Evolutionary conservation across 2,329 filamentous ascomycete species (phyloP), one percentile per base, ranked within the genome.

Genomic region (Ophiocordyceps australis): DNA sequence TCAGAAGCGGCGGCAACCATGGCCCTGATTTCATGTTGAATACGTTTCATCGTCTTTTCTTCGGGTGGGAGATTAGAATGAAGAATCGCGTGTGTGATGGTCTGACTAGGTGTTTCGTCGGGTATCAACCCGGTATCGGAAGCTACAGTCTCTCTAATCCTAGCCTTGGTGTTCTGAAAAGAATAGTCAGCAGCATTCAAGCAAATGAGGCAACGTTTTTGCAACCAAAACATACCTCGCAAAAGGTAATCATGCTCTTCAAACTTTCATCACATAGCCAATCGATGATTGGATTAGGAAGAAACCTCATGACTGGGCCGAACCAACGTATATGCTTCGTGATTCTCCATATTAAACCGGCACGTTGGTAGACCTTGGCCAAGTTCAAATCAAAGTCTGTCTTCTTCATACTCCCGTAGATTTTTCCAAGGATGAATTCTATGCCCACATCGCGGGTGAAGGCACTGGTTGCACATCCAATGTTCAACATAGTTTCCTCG

Each of bases 1-100:
- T 52, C 43, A 9, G 46, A 49, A 3, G 49, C 54, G 3, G 52
- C 54, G 2, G 37, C 38, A 9, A 47, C 37, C 1, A 52, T 23
- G 1, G 38, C 32, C 11, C 37, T 22, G n/a, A 38, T 43, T 13
- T 57, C 53, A 7, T 44, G 35, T 6, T 33, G 33, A 5, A 56
- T 33, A 1, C 53, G 40, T 2, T 24, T 15, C 1, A 37, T 13
- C 0, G 38, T 34, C 31, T 54, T 55, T 21, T 54, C 53, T 4
- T 35, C 14, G 2, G 34, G 20, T 2, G 52, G 46, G 0, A 57
- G 40, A n/a, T 32, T 28, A 17, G 36, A 39, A 1, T 31, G 14
- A 2, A 41, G 24, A 4, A 52, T 37, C 10, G 38, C 38, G 18
- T 41, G 33, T 12, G 51, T 38, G 15, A 51, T 33, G 3, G 42